A percentile compares a stretch with the other conserved stretches of the same genome.
Evolutionary conservation across 1,284 basidiomycete species (phyloP).

Genomic region (Entoloma clypeatum): DNA sequence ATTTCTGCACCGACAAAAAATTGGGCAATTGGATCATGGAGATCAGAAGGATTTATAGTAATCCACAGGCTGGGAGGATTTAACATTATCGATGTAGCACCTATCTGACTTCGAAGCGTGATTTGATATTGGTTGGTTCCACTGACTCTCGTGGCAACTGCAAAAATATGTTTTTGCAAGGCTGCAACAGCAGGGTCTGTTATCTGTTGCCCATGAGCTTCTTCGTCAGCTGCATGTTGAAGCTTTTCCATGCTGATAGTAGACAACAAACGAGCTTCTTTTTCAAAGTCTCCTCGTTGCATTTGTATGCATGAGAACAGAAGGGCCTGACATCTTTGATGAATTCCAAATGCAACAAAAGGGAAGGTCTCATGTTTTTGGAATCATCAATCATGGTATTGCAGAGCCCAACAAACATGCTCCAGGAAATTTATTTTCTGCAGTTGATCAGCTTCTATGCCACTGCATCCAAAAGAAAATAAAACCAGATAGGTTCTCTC

Average conservation of each 20-base stretch:
- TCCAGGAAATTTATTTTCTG: conserved; percentile 23
- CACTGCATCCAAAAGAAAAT: conserved; percentile 40
- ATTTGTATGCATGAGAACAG: conserved; percentile 23
- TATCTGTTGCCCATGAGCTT: conserved; percentile 4
- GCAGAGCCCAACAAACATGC: conserved; percentile 36
- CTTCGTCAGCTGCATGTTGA: conserved; percentile 11
- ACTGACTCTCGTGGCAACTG: conserved; percentile 1
- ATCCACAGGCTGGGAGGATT: conserved; percentile 26
- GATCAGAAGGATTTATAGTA: conserved; percentile 32
- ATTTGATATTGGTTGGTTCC: conserved; percentile 9
- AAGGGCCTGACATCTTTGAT: conserved; percentile 24
- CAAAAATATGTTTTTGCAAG: conserved; percentile 11
- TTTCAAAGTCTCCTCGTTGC: conserved; percentile 1
- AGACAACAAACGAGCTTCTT: not conserved
- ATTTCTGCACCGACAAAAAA: conserved; percentile 37
- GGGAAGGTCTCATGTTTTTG: conserved; percentile 27
- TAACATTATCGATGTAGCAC: conserved; percentile 15
- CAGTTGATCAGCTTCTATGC: conserved; percentile 27
- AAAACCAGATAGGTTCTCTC: conserved; percentile 27
- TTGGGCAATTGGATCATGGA: conserved; percentile 35
- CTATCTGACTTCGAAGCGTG: conserved; percentile 12
- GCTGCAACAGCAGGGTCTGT: conserved; percentile 9
- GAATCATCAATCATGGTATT: conserved; percentile 35
- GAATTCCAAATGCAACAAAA: conserved; percentile 33
- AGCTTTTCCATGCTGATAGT: conserved; percentile 6